Base-by-base conservation (phyloP, 352 stramenopile species). In the Pythium aphanidermatum region DNA sequence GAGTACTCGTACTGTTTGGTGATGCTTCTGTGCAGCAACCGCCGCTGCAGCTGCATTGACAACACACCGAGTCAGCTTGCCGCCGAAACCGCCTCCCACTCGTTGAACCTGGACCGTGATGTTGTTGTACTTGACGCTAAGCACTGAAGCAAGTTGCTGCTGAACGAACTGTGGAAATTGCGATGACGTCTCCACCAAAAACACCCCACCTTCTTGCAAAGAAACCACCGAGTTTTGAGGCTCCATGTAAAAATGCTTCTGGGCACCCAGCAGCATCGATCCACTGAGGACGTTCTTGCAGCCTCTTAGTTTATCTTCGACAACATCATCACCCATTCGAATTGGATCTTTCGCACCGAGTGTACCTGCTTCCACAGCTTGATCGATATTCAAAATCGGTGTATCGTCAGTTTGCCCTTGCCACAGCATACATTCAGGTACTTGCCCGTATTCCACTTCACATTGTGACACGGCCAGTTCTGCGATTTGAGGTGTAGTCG, bases 161-260 rank as follows among this genome's bases (percentile, higher is more conserved):
- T 75, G 63, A 8, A 58, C 41, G 13, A 53, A 48, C 13, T 50
- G 35, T 7, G 58, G 62, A 29, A 65, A 57, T 43, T 82, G 70
- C 0, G 62, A 58, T 14, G 61, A 72, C 32, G 60, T 57, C 8
- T 70, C 51, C 3, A 82, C 45, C 4, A 46, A 11, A 24, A 75
- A 51, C 1, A 61, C 46, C 13, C 48, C 55, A 16, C 58, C 64
- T 51, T 78, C 65, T 13, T 51, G 20, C 2, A 57, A 21, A 14
- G 48, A 62, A 24, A 50, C 46, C n/a, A 70, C 36, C 25, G 60
- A 62, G 13, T 59, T 42, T 49, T 82, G 70, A 12, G 70, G 63
- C 43, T 82, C 70, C 63, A 82, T 73, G 58, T 82, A 77, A 35
- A 82, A 78, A 50, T 82, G 70, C 39, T 68, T 68, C 41, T 81